phyloP scores from a whole-genome alignment of 1,284 basidiomycete genomes.

The Ganoderma meredithae region DNA sequence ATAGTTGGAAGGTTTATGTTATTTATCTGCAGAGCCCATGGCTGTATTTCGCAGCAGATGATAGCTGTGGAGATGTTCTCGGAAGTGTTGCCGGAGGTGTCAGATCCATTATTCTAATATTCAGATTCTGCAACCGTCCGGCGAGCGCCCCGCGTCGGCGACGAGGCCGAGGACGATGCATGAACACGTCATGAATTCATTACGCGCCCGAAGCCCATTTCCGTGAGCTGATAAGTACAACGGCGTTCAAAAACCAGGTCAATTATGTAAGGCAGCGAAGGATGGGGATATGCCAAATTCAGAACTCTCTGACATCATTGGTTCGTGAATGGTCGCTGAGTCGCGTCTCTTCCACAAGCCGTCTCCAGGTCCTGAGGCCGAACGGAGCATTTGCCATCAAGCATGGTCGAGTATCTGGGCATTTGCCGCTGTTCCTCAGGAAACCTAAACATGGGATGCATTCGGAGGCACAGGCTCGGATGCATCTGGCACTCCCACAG shows the following conservation, averaged over 20 bases:
- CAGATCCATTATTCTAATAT: slow-evolving; percentile 1
- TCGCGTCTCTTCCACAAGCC: not conserved
- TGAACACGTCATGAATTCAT: not conserved
- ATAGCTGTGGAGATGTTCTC: not conserved
- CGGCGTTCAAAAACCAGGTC: not conserved
- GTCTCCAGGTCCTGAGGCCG: not conserved
- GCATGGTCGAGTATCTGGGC: not conserved
- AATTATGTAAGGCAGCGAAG: not conserved
- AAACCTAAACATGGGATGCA: not conserved
- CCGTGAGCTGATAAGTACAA: not conserved
- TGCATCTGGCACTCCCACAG: not conserved
- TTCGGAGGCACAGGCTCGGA: not conserved
- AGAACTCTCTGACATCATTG: not conserved
- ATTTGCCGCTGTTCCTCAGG: not conserved
- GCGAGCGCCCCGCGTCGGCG: not conserved
- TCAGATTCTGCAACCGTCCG: not conserved
- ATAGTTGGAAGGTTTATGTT: not conserved
- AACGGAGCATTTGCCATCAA: not conserved
- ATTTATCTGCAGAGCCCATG: too few relatives aligned
- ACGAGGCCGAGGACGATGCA: not conserved
- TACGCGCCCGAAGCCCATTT: not conserved
- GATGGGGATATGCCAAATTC: not conserved
- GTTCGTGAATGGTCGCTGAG: too few relatives aligned
- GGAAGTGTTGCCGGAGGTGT: not conserved
- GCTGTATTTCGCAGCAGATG: not conserved